A percentile compares a stretch with the other conserved stretches of the same genome.
phyloP scores from a whole-genome alignment of 441 rosid genomes.

The Mallotus japonicus region DNA sequence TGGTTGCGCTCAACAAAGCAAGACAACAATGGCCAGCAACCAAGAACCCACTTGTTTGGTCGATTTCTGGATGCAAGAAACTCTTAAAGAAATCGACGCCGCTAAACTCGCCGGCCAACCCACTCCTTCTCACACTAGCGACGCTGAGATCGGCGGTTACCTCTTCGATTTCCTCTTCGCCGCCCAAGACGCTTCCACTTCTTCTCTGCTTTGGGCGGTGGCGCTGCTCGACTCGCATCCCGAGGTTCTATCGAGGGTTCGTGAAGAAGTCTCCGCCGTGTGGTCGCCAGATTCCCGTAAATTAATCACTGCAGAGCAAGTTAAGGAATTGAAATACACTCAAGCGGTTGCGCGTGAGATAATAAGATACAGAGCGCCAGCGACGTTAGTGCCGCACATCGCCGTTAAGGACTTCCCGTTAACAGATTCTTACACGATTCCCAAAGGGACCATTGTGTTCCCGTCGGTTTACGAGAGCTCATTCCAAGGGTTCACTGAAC shows the following conservation, averaged over 20 bases:
- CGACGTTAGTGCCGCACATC: slow-evolving; percentile 76
- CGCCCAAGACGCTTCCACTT: slow-evolving; percentile 86
- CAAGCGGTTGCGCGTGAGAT: slow-evolving; percentile 87
- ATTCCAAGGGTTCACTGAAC: slow-evolving; percentile 71
- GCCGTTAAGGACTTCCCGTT: slow-evolving; percentile 53
- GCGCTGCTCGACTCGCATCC: slow-evolving; percentile 68
- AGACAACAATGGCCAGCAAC: slow-evolving; percentile 45
- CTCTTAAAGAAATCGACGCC: slow-evolving; percentile 32
- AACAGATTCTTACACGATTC: slow-evolving; percentile 63
- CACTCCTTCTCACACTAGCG: slow-evolving; percentile 40
- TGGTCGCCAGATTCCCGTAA: slow-evolving; percentile 67
- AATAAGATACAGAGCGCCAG: slow-evolving; percentile 63
- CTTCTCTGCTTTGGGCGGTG: slow-evolving; percentile 79
- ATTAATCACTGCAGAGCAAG: slow-evolving; percentile 51
- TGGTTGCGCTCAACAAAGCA: slow-evolving; percentile 47
- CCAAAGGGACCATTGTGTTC: slow-evolving; percentile 73
- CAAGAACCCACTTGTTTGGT: slow-evolving; percentile 64
- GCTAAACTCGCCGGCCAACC: slow-evolving; percentile 30
- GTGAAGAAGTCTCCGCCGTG: slow-evolving; percentile 53
- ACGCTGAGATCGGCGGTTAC: slow-evolving; percentile 57
- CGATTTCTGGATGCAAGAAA: slow-evolving; percentile 84
- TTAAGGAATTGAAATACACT: slow-evolving; percentile 74
- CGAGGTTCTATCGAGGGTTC: slow-evolving; percentile 48
- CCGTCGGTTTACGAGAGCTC: slow-evolving; percentile 80
- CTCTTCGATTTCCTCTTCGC: slow-evolving; percentile 85